Conservation (phyloP, 2,329 filamentous ascomycete genomes). For the Bipolaris bicolor region DNA sequence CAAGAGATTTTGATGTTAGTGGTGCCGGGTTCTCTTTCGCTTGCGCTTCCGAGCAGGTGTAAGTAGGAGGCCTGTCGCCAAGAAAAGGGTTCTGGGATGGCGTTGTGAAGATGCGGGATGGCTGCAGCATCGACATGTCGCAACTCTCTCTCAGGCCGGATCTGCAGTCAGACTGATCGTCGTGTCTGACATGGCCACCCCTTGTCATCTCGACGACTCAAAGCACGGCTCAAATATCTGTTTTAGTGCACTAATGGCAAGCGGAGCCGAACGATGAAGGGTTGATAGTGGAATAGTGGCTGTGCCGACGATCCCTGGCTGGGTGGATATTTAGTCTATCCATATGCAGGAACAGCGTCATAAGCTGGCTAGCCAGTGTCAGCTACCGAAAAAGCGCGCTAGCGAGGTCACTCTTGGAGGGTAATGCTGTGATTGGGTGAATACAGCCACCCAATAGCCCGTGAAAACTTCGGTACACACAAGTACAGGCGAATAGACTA, state of each 20-base stretch:
- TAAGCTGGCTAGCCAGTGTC: slow-evolving; percentile 2
- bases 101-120: background rate
- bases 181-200: background rate
- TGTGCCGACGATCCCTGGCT: slow-evolving; percentile 8
- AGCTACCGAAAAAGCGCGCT: slow-evolving; percentile 1
- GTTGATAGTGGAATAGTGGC: slow-evolving; percentile 9
- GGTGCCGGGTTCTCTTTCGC: slow-evolving; percentile 11
- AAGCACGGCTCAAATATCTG: background rate
- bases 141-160: background rate
- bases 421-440: background rate
- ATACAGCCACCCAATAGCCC: slow-evolving; percentile 1
- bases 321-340: background rate
- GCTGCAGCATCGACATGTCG: background rate
- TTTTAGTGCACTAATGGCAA: background rate
- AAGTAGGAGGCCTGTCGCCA: background rate
- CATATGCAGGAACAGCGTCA: slow-evolving; percentile 11
- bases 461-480: background rate
- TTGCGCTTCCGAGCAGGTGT: slow-evolving; percentile 2
- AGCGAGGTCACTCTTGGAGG: background rate
- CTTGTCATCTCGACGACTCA: slow-evolving; percentile 1
- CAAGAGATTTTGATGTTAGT: slow-evolving; percentile 13
- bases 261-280: slow-evolving; percentile 8
- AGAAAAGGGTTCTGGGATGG: background rate
- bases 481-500: background rate
- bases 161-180: background rate